Base-by-base conservation (phyloP, 805 yeast genomes). In the Clavispora vitiphila region DNA sequence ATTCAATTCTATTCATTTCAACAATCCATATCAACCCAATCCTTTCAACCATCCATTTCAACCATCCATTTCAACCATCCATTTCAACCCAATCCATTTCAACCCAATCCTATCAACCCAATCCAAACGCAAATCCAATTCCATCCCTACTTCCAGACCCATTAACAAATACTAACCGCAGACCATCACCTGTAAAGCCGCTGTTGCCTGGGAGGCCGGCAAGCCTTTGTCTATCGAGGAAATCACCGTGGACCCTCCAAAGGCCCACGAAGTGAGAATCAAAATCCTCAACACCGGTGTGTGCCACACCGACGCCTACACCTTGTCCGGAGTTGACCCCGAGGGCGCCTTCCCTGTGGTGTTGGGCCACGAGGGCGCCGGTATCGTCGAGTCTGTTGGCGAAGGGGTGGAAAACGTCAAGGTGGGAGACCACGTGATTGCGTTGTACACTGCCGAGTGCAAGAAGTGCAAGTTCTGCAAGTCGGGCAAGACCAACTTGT, bases 361-460 rank as follows among this genome's bases (percentile, higher is more conserved):
- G 47, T 75, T 95, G 57, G 99, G 99, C 48, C 99, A 93, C 68
- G 99, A 93, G 68, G 96, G 97, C 68, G 96, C 97, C 30, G 99
- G 99, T 60, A 73, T 87, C 48, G 98, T 93, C 35, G 99, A 91
- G 72, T 78, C 88, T 39, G 77, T 93, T 34, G 99, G 99, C 58
- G 96, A 86, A 61, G 97, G 86, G 51, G 99, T 93, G 46, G 81
- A 89, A 47, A 78, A 68, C 57, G 96, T 91, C 55, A 86, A 88
- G 70, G 82, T 74, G 29, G 99, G 99, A 53, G 99, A 93, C 67
- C 83, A 83, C 52, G 99, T 93, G 48, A 78, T 95, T 56, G 90
- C 95, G 16, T 72, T 93, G 35, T 95, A 93, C 78, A 93, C 98
- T 27, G 96, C 99, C 40, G 99, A 95, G 68, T 93, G 99, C 72